Percentiles rank a stretch among this genome's conserved stretches.
These are phyloP conservation scores for Phlyctochytrium planicorne DNA, from an alignment of 192 early-diverging fungal genomes.

Conservation along the genomic window DNA sequence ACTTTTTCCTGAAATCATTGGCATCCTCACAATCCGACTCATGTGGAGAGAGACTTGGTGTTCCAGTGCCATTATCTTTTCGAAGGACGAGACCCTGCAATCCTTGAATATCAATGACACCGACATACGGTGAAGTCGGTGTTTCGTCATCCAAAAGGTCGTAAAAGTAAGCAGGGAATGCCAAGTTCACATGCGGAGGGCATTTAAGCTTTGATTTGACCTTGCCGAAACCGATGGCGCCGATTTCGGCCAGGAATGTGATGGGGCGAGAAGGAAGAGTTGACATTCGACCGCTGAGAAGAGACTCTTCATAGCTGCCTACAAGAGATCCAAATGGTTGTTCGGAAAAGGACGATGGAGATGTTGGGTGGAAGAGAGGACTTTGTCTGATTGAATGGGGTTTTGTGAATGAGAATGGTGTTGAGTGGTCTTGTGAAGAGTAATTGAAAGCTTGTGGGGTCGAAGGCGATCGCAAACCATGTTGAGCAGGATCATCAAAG, in stretches of 20 bases:
- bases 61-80: not conserved
- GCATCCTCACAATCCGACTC: slow-evolving; percentile 2
- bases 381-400: not conserved
- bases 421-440: too few species aligned
- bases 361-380: not conserved
- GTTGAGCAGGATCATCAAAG: not conserved
- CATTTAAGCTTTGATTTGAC: slow-evolving; percentile 58
- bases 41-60: not conserved
- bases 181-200: slow-evolving; percentile 61
- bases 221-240: slow-evolving; percentile 66
- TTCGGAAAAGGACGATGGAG: not conserved
- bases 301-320: slow-evolving; percentile 67
- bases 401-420: not conserved
- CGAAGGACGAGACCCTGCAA: slow-evolving; percentile 20
- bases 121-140: slow-evolving; percentile 71
- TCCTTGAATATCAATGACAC: slow-evolving; percentile 63
- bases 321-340: slow-evolving; percentile 26
- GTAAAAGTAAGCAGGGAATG: slow-evolving; percentile 76
- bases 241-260: slow-evolving; percentile 68
- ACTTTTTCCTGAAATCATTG: slow-evolving; percentile 18
- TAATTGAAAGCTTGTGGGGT: too few species aligned
- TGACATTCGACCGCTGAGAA: slow-evolving; percentile 75
- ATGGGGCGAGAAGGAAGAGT: slow-evolving; percentile 73
- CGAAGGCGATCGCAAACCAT: not conserved
- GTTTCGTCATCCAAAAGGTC: slow-evolving; percentile 58